Base-by-base conservation (phyloP, 495 filamentous ascomycete species). In the Viridothelium virens region DNA sequence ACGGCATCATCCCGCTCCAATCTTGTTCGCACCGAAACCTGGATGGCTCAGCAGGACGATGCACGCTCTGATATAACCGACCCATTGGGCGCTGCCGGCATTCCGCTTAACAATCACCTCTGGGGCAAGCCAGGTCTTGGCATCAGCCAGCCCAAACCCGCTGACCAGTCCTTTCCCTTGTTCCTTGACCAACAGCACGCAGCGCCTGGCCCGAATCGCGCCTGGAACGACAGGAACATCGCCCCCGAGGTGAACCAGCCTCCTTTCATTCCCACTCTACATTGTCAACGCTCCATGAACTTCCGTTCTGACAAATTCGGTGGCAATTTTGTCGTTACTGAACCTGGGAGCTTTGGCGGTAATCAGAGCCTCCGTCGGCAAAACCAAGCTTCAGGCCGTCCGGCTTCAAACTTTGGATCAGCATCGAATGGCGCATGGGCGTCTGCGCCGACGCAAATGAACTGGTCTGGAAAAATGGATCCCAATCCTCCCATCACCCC, bases 311-410 rank as follows among this genome's bases (percentile, higher is more conserved):
- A 65, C 46, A 68, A 62, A 73, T 68, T 76, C 70, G 61, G 75
- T 71, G 76, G 76, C 68, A 72, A 70, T 53, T 70, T 72, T 7
- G 72, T 70, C 18, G 66, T 74, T 46, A 78, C 74, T 66, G 74
- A 77, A 47, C 74, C 74, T 36, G 69, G 70, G 14, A 75, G 77
- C 1, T 77, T 72, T 64, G 68, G 69, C 0, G 68, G 76, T 56
- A 75, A 74, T 16, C 73, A 79, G 46, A 72, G 72, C 38, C 68
- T 77, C 64, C 81, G 80, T 65, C 77, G 76, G 39, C 65, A 70
- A 6, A 72, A 78, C 34, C 75, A 75, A 47, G 80, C 79, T 46
- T 71, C 75, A 56, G 79, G 67, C 61, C 78, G 79, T 47, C 75
- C 70, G 38, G 74, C 71, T 63, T 79, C 74, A 14, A 70, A 71